Conservation (phyloP, 371 early-diverging fungal species). For the Lichtheimia hyalospora region DNA sequence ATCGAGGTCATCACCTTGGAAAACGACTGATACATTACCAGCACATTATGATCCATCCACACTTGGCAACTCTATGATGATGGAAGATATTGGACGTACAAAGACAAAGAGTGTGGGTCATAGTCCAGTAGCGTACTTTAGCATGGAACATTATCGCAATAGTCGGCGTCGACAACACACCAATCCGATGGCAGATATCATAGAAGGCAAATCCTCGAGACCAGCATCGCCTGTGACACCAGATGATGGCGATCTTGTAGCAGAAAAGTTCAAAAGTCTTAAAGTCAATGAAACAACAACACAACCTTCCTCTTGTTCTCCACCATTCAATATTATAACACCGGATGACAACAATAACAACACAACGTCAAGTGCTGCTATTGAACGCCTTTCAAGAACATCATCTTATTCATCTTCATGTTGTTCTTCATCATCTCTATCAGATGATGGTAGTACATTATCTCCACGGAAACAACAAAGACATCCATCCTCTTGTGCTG, state of each 20-base stretch:
- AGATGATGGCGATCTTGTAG: slow-evolving; percentile 11
- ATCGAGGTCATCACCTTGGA: slow-evolving; percentile 23
- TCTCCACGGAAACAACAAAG: neutral
- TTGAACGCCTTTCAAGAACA: neutral
- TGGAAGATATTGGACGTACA: slow-evolving; percentile 1
- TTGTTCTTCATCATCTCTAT: slow-evolving; percentile 6
- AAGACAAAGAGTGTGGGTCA: slow-evolving; percentile 23
- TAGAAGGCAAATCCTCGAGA: slow-evolving; percentile 8
- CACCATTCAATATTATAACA: no score
- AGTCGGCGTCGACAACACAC: slow-evolving; percentile 17
- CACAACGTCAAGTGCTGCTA: neutral
- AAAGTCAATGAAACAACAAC: neutral
- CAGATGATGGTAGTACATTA: neutral
- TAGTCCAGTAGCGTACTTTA: slow-evolving; percentile 14
- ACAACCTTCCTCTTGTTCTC: neutral
- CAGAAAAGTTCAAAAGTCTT: slow-evolving; percentile 4
- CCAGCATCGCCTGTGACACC: slow-evolving; percentile 13
- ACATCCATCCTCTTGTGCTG: slow-evolving; percentile 12
- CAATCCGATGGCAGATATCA: slow-evolving; percentile 19
- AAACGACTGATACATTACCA: slow-evolving; percentile 21
- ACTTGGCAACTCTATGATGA: neutral
- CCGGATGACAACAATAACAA: no score
- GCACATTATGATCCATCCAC: slow-evolving; percentile 12
- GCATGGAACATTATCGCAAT: slow-evolving; percentile 9
- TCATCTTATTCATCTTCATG: slow-evolving; percentile 10